These are phyloP conservation scores for Blastobotrys serpentis DNA, from an alignment of 1,139 yeast species.

Conservation along the genomic window DNA sequence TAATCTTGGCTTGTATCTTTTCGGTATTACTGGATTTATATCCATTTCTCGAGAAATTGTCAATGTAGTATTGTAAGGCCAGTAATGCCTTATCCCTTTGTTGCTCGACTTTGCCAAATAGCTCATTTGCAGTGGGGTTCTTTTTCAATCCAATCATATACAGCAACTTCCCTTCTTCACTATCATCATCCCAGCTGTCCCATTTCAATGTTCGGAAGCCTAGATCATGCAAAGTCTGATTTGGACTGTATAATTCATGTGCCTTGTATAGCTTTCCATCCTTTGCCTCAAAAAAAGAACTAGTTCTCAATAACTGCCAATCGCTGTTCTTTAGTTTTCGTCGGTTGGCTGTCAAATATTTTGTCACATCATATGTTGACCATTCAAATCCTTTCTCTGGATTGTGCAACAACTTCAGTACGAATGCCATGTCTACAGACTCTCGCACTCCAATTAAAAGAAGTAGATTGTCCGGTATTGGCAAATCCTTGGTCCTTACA, in stretches of 20 bases:
- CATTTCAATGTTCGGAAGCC: constrained; percentile 37
- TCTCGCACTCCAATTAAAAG: constrained; percentile 39
- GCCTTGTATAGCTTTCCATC: constrained; percentile 25
- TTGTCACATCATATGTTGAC: constrained; percentile 40
- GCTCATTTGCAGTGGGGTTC: constrained; percentile 30
- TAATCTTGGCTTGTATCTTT: constrained; percentile 21
- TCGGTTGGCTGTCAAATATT: constrained; percentile 36
- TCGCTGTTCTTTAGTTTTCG: constrained; percentile 33
- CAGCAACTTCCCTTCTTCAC: constrained; percentile 36
- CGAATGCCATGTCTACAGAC: constrained; percentile 43
- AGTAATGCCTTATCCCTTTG: constrained; percentile 22
- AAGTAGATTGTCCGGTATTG: constrained; percentile 35
- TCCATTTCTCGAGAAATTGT: constrained; percentile 29
- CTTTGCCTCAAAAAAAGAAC: constrained; percentile 34
- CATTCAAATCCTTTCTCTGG: constrained; percentile 33
- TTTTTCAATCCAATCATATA: constrained; percentile 35
- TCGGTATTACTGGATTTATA: constrained; percentile 24
- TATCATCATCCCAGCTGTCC: constrained; percentile 34
- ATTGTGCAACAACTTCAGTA: constrained; percentile 37
- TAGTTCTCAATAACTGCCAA: constrained; percentile 34
- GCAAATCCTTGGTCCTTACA: constrained; percentile 32
- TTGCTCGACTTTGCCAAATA: constrained; percentile 27
- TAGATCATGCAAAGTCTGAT: constrained; percentile 29
- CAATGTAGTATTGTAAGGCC: constrained; percentile 36
- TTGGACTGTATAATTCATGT: constrained; percentile 38